Conservation (phyloP, 108 stramenopile species). For the Fragilariopsis cylindrus region DNA sequence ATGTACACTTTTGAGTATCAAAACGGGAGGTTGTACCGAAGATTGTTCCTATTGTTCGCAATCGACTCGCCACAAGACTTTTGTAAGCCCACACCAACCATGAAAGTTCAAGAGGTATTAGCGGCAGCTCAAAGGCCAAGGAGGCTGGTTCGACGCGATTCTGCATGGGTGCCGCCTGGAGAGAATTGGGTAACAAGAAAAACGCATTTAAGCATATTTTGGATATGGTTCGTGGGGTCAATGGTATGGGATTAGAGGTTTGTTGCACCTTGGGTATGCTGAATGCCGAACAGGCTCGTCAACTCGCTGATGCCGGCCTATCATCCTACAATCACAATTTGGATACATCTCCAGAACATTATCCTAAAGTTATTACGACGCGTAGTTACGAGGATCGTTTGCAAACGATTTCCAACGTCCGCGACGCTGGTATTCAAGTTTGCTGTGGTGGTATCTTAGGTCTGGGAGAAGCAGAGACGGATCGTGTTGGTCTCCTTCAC, state of each 20-base stretch:
- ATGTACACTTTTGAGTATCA: conserved; percentile 95
- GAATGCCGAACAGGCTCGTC: conserved; percentile 91
- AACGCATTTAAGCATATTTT: conserved; percentile 96
- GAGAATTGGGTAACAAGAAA: conserved; percentile 97
- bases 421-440: conserved; percentile 95
- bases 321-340: conserved; percentile 99
- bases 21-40: conserved; percentile 98
- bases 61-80: conserved; percentile 93
- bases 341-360: conserved; percentile 96
- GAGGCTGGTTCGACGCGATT: conserved; percentile 97
- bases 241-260: conserved; percentile 93
- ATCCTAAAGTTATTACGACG: conserved; percentile 93
- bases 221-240: conserved; percentile 94
- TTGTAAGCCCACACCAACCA: conserved; percentile 98
- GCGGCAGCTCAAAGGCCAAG: conserved; percentile 94
- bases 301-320: conserved; percentile 96
- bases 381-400: conserved; percentile 95
- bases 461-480: conserved; percentile 90
- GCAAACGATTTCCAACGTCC: conserved; percentile 93
- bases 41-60: conserved; percentile 98
- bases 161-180: conserved; percentile 99
- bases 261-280: conserved; percentile 98
- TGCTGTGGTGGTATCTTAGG: conserved; percentile 98
- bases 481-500: conserved; percentile 94
- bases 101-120: conserved; percentile 97